phyloP scores from a whole-genome alignment of 2,329 filamentous ascomycete genomes.

The Pseudogymnoascus sp. region DNA sequence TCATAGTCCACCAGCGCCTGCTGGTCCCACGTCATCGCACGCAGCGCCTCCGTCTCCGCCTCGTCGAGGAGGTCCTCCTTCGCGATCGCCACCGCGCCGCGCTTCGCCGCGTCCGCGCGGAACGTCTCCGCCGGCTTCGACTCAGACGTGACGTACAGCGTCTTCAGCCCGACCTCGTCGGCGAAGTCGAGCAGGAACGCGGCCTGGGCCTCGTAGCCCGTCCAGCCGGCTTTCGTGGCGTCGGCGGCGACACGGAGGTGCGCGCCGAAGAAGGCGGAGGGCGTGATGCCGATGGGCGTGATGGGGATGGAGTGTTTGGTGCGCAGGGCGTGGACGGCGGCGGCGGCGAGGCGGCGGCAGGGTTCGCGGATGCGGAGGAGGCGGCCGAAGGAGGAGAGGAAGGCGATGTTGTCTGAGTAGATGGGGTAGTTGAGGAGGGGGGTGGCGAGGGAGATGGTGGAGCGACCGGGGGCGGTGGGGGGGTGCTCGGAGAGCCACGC shows the following conservation, averaged over 20 bases:
- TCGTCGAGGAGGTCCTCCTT: conserved; percentile 36
- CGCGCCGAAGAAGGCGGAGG: conserved; percentile 29
- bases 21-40: conserved; percentile 39
- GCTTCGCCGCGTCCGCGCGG: conserved; percentile 27
- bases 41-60: conserved; percentile 28
- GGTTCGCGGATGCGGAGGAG: conserved; percentile 26
- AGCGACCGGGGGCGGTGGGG: conserved; percentile 12
- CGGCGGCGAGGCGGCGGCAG: conserved; percentile 24
- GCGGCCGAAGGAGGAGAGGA: conserved; percentile 32
- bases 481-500: conserved; percentile 17
- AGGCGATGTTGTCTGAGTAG: conserved; percentile 22
- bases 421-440: conserved; percentile 27
- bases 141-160: conserved; percentile 36
- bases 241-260: conserved; percentile 32
- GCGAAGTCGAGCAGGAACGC: conserved; percentile 29
- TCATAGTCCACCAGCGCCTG: conserved; percentile 43
- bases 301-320: conserved; percentile 21
- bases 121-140: conserved; percentile 31
- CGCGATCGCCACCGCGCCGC: conserved; percentile 31
- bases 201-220: conserved; percentile 29
- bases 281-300: conserved; percentile 22
- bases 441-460: conserved; percentile 19
- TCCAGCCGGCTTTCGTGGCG: conserved; percentile 27
- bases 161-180: conserved; percentile 16
- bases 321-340: conserved; percentile 26